Conservation (phyloP, 352 stramenopile species). For the Phytophthora cactorum region DNA sequence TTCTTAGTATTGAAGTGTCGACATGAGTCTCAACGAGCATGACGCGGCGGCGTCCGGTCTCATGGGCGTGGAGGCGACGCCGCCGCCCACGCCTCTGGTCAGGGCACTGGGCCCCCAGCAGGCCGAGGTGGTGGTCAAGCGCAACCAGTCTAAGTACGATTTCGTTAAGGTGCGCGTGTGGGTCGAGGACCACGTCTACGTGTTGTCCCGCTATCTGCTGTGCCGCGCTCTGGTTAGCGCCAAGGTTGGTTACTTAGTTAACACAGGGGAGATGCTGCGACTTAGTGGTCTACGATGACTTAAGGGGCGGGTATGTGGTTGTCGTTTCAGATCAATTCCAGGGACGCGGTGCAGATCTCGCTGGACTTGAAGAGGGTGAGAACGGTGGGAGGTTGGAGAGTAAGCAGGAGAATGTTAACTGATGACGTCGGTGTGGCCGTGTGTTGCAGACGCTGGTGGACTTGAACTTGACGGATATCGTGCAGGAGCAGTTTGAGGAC, state of each 20-base stretch:
- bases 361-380: conserved; percentile 85
- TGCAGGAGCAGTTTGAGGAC: conserved; percentile 91
- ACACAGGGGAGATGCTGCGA: no score
- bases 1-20: conserved; percentile 24
- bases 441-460: conserved; percentile 80
- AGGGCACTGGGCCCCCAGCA: conserved; percentile 43
- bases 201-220: conserved; percentile 87
- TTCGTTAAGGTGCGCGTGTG: conserved; percentile 92
- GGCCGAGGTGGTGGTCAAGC: conserved; percentile 64
- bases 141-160: conserved; percentile 92
- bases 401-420: background rate
- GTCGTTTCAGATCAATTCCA: conserved; percentile 72
- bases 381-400: background rate
- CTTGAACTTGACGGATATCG: conserved; percentile 83
- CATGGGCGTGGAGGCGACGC: conserved; percentile 41
- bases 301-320: background rate
- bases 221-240: conserved; percentile 85
- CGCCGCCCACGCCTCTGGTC: conserved; percentile 39
- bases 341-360: conserved; percentile 88
- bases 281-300: background rate
- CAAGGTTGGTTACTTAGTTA: conserved; percentile 52
- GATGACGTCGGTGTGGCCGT: background rate
- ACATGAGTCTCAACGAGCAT: conserved; percentile 45
- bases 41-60: conserved; percentile 33
- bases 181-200: conserved; percentile 91